phyloP scores from a whole-genome alignment of 257 asterid genomes.

The Handroanthus guayacan region DNA sequence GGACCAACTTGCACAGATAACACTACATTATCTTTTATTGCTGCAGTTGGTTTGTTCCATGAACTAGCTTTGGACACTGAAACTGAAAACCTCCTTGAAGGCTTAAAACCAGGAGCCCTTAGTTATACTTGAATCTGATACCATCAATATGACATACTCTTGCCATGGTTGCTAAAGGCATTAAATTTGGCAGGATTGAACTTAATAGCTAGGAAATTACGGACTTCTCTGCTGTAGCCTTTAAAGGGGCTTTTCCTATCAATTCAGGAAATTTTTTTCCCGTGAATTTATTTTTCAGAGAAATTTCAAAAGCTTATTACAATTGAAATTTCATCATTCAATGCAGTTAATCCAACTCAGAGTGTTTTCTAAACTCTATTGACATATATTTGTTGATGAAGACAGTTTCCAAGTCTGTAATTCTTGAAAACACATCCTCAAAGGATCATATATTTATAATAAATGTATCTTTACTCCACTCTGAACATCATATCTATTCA shows the following conservation, averaged over 20 bases:
- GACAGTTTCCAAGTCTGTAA: not conserved
- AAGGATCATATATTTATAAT: not conserved
- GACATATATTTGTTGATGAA: not conserved
- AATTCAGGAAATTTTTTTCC: not conserved
- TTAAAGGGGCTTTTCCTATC: not conserved
- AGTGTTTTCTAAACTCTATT: not conserved
- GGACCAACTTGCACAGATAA: conserved; percentile 5
- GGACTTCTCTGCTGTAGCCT: not conserved
- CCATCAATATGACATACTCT: not conserved
- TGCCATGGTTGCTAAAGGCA: not conserved
- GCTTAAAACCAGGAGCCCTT: not conserved
- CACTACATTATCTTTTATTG: not conserved
- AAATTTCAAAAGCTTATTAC: not conserved
- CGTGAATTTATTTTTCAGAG: not conserved
- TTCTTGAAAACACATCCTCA: not conserved
- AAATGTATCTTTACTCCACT: not conserved
- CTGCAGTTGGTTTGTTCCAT: not conserved
- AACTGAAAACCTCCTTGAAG: not conserved
- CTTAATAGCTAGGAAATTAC: not conserved
- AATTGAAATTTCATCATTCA: not conserved
- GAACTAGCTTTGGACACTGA: not conserved
- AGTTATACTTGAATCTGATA: not conserved
- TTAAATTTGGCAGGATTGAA: not conserved
- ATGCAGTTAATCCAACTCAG: not conserved
- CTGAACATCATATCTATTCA: not conserved